phyloP scores from a whole-genome alignment of 345 rosid species.

The Bretschneidera sinensis region DNA sequence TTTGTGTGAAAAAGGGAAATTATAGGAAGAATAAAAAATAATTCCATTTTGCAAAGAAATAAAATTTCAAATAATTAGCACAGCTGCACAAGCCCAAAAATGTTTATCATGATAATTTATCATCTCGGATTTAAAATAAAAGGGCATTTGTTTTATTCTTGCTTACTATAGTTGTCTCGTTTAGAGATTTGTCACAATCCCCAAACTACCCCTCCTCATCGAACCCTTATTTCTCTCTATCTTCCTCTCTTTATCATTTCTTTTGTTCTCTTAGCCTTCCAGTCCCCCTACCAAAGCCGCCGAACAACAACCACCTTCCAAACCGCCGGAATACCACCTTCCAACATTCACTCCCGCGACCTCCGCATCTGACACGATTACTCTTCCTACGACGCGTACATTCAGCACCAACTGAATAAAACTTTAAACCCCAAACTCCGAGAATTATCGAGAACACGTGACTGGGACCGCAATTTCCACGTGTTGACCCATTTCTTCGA shows the following conservation, averaged over 20 bases:
- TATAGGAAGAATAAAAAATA: no score
- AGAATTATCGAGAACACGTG: constrained; percentile 72
- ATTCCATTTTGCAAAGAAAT: no score
- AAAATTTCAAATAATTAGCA: no score
- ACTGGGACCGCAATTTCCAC: constrained; percentile 76
- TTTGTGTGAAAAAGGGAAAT: no score
- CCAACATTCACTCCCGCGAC: constrained; percentile 16
- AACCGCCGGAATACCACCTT: constrained; percentile 4
- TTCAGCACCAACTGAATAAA: constrained; percentile 90
- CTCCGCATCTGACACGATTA: constrained; percentile 68
- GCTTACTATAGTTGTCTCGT: no score
- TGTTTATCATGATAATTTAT: no score
- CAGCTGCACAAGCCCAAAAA: no score
- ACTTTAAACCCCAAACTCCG: constrained; percentile 83
- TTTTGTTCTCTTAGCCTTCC: constrained; percentile 12
- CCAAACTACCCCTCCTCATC: constrained; percentile 32
- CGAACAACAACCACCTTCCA: constrained; percentile 8
- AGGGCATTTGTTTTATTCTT: no score
- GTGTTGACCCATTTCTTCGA: constrained; percentile 68
- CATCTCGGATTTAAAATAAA: no score
- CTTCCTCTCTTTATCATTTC: constrained; percentile 35
- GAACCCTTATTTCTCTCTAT: constrained; percentile 30
- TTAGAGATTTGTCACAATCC: constrained; percentile 19
- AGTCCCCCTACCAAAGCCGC: constrained; percentile 12
- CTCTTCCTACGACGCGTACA: constrained; percentile 76